These are phyloP conservation scores for Biscogniauxia marginata DNA, from an alignment of 2,329 filamentous ascomycete genomes.

Conservation along the genomic window DNA sequence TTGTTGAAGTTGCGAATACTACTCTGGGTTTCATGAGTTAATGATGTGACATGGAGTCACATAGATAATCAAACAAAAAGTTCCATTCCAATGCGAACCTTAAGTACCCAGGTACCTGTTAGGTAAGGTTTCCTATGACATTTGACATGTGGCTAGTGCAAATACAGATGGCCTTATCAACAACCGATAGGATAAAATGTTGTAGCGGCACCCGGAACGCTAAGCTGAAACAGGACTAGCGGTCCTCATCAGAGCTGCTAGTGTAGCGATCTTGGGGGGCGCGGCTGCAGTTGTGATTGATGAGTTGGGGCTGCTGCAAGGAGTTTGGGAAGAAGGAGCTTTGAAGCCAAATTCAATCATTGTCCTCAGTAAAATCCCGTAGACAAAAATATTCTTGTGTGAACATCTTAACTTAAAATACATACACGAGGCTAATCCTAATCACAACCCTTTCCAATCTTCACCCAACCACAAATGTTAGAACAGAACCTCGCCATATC, in stretches of 20 bases:
- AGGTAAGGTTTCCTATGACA: no score
- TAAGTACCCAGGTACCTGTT: no score
- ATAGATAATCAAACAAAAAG: no score
- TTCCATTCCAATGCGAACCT: no score
- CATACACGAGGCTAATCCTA: no score
- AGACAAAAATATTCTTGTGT: background rate
- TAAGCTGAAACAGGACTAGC: background rate
- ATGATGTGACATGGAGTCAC: no score
- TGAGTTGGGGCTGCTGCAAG: background rate
- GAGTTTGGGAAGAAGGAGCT: background rate
- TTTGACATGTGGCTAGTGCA: background rate
- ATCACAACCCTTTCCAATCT: background rate
- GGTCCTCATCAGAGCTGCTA: background rate
- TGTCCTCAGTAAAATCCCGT: background rate
- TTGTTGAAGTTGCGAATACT: no score
- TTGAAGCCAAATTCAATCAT: background rate
- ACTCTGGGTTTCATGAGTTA: background rate
- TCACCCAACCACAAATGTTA: background rate
- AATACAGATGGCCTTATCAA: background rate
- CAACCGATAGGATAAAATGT: background rate
- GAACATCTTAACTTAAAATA: no score
- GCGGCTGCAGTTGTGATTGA: background rate
- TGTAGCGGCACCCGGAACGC: background rate
- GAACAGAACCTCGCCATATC: constrained; percentile 4
- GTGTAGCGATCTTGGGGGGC: background rate